Base-by-base conservation (phyloP, 2,329 filamentous ascomycete genomes). In the Fusarium chuoi region DNA sequence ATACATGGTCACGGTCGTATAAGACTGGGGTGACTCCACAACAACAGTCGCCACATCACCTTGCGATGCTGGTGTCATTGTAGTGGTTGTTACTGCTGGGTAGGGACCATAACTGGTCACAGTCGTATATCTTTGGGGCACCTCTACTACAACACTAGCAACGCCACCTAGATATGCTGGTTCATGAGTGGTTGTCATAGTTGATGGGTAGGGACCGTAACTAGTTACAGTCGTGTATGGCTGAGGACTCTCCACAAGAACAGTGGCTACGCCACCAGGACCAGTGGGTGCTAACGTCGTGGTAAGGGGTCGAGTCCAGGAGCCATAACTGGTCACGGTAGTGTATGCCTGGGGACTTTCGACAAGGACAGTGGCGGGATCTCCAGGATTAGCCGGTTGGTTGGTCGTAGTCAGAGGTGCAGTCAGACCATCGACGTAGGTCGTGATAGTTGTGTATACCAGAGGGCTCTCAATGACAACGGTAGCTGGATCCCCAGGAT, bases 401-500 rank as follows among this genome's bases (percentile, higher is more conserved):
- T 28, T 28, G 0, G 44, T 46, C 0, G 9, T 28, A 7, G 44
- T 46, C 4, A 49, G 0, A 9, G 56, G 56, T 13, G 42, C 18
- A 9, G 41, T 59, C 3, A 59, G 20, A 0, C 24, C 8, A 8
- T 59, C 14, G 3, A 49, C 12, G 15, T 59, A 59, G 3, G 56
- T 59, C 1, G 56, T 59, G 7, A 13, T 2, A 8, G 56, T 59
- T 17, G 24, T 30, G 4, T 48, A 48, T 12, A 7, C 26, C 20
- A 22, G 26, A 3, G 45, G 45, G 2, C 20, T 22, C 20, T 48
- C 45, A 0, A 48, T 0, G 0, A 48, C 6, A 6, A 48, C 20
- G 2, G 45, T 48, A 0, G 6, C 26, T 0, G 41, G 41, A 12
- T 44, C 41, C 0, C 42, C 42, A 2, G n/a, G 42, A 8, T 44